Conservation (phyloP, 169 alveolate genomes). For the Eimeria acervulina region DNA sequence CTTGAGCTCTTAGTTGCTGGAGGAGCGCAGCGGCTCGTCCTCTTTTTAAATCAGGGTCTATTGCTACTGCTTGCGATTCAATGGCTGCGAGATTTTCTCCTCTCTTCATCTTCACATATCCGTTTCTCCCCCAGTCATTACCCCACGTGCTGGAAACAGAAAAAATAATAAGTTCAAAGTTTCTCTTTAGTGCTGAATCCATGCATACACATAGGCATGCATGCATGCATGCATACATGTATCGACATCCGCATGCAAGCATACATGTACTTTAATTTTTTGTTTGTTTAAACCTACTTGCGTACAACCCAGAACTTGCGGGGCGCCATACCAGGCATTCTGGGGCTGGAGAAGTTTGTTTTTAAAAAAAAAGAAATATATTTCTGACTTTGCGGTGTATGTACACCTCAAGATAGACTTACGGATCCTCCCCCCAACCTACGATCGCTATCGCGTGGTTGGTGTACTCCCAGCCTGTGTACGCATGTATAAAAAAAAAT, state of each 20-base stretch:
- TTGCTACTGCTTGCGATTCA: conserved; percentile 93
- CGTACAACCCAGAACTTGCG: conserved; percentile 92
- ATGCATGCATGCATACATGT: too few species aligned
- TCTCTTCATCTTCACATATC: conserved; percentile 91
- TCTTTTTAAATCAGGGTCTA: conserved; percentile 92
- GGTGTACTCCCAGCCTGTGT: conserved; percentile 94
- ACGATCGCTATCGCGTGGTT: conserved; percentile 93
- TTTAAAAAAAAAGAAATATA: background rate
- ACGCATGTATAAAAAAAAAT: background rate
- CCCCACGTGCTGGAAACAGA: conserved; percentile 96
- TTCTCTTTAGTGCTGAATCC: background rate
- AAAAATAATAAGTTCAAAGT: background rate
- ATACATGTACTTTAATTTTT: too few species aligned
- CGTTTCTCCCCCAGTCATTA: conserved; percentile 94
- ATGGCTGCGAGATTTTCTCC: conserved; percentile 90
- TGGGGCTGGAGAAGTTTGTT: background rate
- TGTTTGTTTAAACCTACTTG: conserved; percentile 80
- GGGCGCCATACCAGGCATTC: conserved; percentile 71
- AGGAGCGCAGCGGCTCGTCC: conserved; percentile 86
- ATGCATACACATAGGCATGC: too few species aligned
- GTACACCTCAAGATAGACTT: background rate
- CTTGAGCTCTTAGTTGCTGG: conserved; percentile 33
- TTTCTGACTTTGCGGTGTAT: background rate
- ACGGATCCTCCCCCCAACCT: conserved; percentile 95
- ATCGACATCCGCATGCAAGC: too few species aligned